phyloP scores from a whole-genome alignment of 768 basidiomycete genomes.

The Suillus paluster region DNA sequence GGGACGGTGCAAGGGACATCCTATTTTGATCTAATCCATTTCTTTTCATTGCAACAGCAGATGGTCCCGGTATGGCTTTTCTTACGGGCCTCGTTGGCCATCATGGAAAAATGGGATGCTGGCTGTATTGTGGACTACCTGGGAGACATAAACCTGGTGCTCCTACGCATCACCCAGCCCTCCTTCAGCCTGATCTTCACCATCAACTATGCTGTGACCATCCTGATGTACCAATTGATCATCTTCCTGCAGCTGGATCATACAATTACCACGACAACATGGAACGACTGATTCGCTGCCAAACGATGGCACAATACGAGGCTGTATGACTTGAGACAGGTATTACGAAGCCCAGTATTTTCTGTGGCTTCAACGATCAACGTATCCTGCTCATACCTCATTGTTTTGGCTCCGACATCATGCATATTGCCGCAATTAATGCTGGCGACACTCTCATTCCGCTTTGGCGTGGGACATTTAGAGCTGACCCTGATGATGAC shows the following conservation, averaged over 20 bases:
- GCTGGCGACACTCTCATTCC: slow-evolving; percentile 19
- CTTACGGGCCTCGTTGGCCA: slow-evolving; percentile 19
- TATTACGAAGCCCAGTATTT: slow-evolving; percentile 39
- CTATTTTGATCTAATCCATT: slow-evolving; percentile 19
- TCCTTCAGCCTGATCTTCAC: slow-evolving; percentile 26
- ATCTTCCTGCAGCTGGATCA: slow-evolving; percentile 18
- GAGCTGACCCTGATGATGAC: slow-evolving; percentile 17
- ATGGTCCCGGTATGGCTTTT: slow-evolving; percentile 29
- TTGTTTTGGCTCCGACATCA: slow-evolving; percentile 43
- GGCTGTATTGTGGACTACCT: slow-evolving; percentile 31
- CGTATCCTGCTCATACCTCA: slow-evolving; percentile 33
- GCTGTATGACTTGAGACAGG: slow-evolving; percentile 33
- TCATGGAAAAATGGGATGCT: slow-evolving; percentile 27
- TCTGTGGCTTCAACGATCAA: slow-evolving; percentile 33
- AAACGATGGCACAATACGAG: slow-evolving; percentile 24
- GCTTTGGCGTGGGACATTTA: slow-evolving; percentile 5
- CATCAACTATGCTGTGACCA: neutral
- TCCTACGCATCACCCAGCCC: slow-evolving; percentile 39
- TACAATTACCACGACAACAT: slow-evolving; percentile 17
- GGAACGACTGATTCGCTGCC: neutral
- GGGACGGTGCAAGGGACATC: slow-evolving; percentile 28
- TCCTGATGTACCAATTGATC: slow-evolving; percentile 23
- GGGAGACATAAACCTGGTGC: slow-evolving; percentile 37
- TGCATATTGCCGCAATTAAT: slow-evolving; percentile 44
- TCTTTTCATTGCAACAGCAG: slow-evolving; percentile 23